Conservation (phyloP, 768 basidiomycete species). For the Antrodiella citrinella region DNA sequence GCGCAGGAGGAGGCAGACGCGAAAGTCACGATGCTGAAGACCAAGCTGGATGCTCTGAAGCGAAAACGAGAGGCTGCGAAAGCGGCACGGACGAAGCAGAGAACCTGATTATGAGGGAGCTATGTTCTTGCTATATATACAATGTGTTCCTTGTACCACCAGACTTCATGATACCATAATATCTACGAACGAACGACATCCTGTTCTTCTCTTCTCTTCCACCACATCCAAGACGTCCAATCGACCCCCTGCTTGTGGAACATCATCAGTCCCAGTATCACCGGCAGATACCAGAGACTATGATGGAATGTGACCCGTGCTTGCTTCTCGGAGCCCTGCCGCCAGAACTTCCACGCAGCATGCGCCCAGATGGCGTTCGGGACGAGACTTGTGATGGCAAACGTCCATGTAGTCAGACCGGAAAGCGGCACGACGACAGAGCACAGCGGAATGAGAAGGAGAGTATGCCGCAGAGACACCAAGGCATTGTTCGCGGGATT, state of each 20-base stretch:
- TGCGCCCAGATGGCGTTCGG: constrained; percentile 67
- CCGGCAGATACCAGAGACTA: constrained; percentile 86
- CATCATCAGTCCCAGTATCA: constrained; percentile 89
- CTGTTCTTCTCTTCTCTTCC: constrained; percentile 1
- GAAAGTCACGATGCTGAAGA: constrained; percentile 59
- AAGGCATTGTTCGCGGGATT: constrained; percentile 73
- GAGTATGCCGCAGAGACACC: constrained; percentile 77
- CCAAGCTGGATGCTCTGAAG: constrained; percentile 51
- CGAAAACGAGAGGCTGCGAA: constrained; percentile 33
- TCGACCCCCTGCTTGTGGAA: constrained; percentile 82
- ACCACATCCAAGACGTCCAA: constrained; percentile 59
- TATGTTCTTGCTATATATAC: not conserved
- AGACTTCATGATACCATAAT: not conserved
- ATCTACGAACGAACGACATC: not conserved
- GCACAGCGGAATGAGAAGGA: constrained; percentile 70
- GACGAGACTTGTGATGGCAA: constrained; percentile 66
- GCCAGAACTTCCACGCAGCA: constrained; percentile 73
- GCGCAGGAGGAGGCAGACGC: constrained; percentile 86
- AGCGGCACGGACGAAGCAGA: constrained; percentile 15
- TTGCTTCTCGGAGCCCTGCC: constrained; percentile 59
- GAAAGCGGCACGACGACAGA: constrained; percentile 78
- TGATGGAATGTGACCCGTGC: constrained; percentile 75
- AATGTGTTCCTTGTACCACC: not conserved
- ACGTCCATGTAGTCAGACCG: constrained; percentile 88
- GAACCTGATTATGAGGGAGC: not conserved